phyloP scores from a whole-genome alignment of 148 eudicot species.

The Dysphania ambrosioides region DNA sequence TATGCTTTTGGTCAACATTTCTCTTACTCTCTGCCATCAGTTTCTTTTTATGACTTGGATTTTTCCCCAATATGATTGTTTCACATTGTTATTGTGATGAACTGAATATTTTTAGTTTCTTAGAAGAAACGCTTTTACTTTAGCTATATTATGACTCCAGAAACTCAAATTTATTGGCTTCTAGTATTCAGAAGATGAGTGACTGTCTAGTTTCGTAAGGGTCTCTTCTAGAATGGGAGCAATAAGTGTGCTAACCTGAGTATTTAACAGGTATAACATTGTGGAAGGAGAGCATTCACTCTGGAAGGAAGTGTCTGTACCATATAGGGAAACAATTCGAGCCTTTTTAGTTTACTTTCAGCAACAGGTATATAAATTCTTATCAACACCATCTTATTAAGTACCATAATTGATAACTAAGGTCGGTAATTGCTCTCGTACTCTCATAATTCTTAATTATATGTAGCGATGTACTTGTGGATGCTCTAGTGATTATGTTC shows the following conservation, averaged over 20 bases:
- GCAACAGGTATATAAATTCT: slow-evolving; percentile 58
- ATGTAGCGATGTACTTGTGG: too few relatives aligned
- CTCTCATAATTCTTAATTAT: too few relatives aligned
- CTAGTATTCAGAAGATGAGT: not conserved
- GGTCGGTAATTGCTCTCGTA: not conserved
- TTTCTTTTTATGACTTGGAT: not conserved
- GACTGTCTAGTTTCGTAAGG: not conserved
- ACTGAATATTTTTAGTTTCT: not conserved
- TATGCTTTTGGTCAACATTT: not conserved
- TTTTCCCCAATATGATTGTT: not conserved
- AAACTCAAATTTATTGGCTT: too few relatives aligned
- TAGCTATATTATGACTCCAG: not conserved
- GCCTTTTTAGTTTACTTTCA: slow-evolving; percentile 86
- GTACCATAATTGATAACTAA: not conserved
- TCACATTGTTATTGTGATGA: not conserved
- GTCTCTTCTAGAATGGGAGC: slow-evolving; percentile 21
- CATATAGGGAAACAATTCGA: slow-evolving; percentile 90
- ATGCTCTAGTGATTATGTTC: too few relatives aligned
- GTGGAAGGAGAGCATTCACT: slow-evolving; percentile 86
- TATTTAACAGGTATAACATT: slow-evolving; percentile 69
- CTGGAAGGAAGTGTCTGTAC: slow-evolving; percentile 89
- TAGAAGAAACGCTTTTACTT: not conserved
- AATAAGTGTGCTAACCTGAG: slow-evolving; percentile 33
- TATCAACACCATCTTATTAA: not conserved
- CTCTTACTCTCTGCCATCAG: slow-evolving; percentile 4